These are phyloP conservation scores for Lepidium aucheri DNA, from an alignment of 345 rosid species.

Conservation along the genomic window DNA sequence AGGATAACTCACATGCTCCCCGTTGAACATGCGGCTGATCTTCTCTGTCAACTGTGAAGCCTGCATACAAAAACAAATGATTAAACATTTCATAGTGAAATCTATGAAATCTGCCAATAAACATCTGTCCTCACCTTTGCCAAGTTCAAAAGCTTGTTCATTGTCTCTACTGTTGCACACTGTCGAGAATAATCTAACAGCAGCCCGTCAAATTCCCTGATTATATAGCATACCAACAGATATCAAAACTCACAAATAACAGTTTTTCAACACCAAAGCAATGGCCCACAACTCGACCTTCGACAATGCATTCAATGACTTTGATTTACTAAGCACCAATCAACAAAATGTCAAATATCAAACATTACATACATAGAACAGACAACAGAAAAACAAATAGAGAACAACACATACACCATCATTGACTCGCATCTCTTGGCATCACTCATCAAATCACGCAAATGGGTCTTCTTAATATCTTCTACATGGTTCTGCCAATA, in stretches of 20 bases:
- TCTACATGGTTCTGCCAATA: conserved; percentile 52
- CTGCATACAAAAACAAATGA: conserved; percentile 31
- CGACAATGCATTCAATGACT: too few species aligned
- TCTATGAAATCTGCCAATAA: not conserved
- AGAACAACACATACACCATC: conserved; percentile 69
- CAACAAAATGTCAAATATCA: not conserved
- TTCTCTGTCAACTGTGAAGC: conserved; percentile 66
- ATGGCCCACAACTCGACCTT: too few species aligned
- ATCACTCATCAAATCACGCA: conserved; percentile 75
- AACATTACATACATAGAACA: too few species aligned
- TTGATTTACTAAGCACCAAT: too few species aligned
- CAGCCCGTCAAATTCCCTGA: conserved; percentile 72
- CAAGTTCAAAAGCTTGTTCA: conserved; percentile 56
- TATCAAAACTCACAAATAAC: not conserved
- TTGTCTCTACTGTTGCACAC: conserved; percentile 53
- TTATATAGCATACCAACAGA: conserved; percentile 1
- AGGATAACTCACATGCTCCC: conserved; percentile 63
- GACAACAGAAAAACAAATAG: not conserved
- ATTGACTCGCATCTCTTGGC: conserved; percentile 57
- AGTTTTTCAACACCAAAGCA: not conserved
- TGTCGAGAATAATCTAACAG: conserved; percentile 78
- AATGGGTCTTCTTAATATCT: conserved; percentile 68
- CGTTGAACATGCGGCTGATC: conserved; percentile 65
- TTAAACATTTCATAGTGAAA: not conserved
- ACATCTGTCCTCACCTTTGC: conserved; percentile 54